Percentiles rank a stretch among this genome's conserved stretches.
Conservation (phyloP, 257 asterid genomes). For the Primulina eburnea region DNA sequence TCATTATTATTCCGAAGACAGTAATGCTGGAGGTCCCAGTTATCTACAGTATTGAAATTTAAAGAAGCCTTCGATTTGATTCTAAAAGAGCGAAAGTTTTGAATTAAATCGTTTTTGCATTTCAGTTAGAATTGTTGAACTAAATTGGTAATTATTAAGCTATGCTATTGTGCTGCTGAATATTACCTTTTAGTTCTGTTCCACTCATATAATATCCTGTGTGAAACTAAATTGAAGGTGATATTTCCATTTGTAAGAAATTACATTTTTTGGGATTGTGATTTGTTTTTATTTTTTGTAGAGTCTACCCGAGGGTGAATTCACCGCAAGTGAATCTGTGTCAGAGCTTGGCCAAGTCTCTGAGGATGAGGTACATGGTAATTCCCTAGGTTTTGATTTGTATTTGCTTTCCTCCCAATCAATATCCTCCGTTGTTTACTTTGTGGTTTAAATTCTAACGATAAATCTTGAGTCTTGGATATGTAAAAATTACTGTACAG, state of each 20-base stretch:
- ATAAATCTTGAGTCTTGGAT: constrained; percentile 3
- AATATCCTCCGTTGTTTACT: neutral
- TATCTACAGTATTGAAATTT: neutral
- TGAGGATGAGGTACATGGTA: constrained; percentile 55
- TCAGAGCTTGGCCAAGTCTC: constrained; percentile 42
- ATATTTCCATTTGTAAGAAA: neutral
- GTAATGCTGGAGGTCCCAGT: neutral
- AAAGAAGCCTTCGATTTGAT: neutral
- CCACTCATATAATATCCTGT: neutral
- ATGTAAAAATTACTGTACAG: neutral
- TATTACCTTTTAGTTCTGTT: neutral
- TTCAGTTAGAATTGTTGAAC: neutral
- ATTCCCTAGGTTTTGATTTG: constrained; percentile 16
- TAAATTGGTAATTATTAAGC: neutral
- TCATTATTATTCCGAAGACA: neutral
- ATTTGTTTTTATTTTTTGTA: constrained; percentile 25
- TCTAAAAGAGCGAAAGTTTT: neutral
- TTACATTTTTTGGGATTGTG: neutral
- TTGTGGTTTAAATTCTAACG: neutral
- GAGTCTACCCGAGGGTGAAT: constrained; percentile 50
- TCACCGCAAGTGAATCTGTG: constrained; percentile 40
- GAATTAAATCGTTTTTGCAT: neutral
- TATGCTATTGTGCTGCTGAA: constrained; percentile 8
- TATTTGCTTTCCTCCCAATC: neutral
- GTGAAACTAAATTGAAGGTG: constrained; percentile 1